A percentile compares a stretch with the other conserved stretches of the same genome.
Evolutionary conservation across 2,329 filamentous ascomycete species (phyloP).

Genomic region (Microdochium bolleyi): DNA sequence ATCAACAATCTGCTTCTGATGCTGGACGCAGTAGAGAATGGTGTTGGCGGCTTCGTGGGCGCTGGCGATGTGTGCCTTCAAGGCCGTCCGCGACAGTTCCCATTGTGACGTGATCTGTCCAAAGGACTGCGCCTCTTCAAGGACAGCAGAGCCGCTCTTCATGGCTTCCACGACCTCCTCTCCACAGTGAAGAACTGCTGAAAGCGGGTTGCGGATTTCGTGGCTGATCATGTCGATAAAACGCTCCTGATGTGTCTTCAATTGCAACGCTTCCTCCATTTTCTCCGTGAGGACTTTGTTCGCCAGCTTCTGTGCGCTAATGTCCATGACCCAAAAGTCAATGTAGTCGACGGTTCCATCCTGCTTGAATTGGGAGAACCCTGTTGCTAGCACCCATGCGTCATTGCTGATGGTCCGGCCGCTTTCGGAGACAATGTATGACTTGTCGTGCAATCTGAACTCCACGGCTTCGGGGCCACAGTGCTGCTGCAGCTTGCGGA

Average conservation of each 20-base stretch:
- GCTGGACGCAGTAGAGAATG: conserved; percentile 68
- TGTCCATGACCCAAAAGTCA: conserved; percentile 18
- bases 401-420: conserved; percentile 12
- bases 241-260: conserved; percentile 16
- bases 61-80: conserved; percentile 40
- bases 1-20: conserved; percentile 74
- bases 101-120: background rate
- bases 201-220: conserved; percentile 18
- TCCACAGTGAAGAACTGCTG: conserved; percentile 17
- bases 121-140: conserved; percentile 2
- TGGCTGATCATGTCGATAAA: conserved; percentile 22
- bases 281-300: conserved; percentile 14
- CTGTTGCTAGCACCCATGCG: conserved; percentile 11
- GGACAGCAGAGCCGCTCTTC: conserved; percentile 5
- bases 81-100: background rate
- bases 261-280: conserved; percentile 17
- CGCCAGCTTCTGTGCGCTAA: conserved; percentile 17
- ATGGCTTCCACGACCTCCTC: conserved; percentile 18
- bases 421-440: conserved; percentile 12
- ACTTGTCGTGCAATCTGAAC: conserved; percentile 11
- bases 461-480: conserved; percentile 11
- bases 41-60: conserved; percentile 70
- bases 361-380: conserved; percentile 12
- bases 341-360: conserved; percentile 15
- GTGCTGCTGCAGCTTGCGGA: conserved; percentile 5